Percentiles rank a stretch among this genome's conserved stretches.
Evolutionary conservation across 1,284 basidiomycete genomes (phyloP).

Genomic region (Irpex sp.): DNA sequence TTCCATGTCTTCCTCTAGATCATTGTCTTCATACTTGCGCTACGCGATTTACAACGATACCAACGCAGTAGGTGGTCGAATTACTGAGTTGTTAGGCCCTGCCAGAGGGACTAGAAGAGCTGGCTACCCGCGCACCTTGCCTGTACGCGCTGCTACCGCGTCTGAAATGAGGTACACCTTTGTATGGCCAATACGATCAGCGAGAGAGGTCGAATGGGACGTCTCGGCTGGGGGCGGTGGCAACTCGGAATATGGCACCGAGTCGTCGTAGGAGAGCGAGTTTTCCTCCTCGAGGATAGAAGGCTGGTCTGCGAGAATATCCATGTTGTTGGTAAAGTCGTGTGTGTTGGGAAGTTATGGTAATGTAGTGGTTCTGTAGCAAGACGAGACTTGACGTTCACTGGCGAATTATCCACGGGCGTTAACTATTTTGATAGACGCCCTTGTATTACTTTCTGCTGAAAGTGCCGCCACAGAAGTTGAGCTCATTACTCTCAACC

Average conservation of each 20-base stretch:
- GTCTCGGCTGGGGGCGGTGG: slow-evolving; percentile 31
- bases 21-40: slow-evolving; percentile 51
- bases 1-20: slow-evolving; percentile 39
- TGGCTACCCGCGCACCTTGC: slow-evolving; percentile 65
- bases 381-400: background rate
- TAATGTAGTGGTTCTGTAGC: background rate
- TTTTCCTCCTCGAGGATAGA: slow-evolving; percentile 18
- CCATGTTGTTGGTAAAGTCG: slow-evolving; percentile 29
- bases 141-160: slow-evolving; percentile 43
- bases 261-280: slow-evolving; percentile 52
- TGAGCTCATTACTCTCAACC: background rate
- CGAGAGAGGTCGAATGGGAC: slow-evolving; percentile 34
- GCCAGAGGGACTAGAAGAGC: background rate
- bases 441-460: background rate
- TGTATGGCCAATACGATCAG: slow-evolving; percentile 59
- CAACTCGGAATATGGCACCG: slow-evolving; percentile 48
- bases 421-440: background rate
- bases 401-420: too few species aligned
- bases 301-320: slow-evolving; percentile 24
- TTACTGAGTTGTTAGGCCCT: slow-evolving; percentile 47
- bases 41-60: slow-evolving; percentile 7
- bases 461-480: background rate
- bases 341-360: background rate
- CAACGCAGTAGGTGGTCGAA: slow-evolving; percentile 19
- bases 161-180: slow-evolving; percentile 73